Conservation (phyloP, 495 filamentous ascomycete species). For the Aspergillus bertholletiae region DNA sequence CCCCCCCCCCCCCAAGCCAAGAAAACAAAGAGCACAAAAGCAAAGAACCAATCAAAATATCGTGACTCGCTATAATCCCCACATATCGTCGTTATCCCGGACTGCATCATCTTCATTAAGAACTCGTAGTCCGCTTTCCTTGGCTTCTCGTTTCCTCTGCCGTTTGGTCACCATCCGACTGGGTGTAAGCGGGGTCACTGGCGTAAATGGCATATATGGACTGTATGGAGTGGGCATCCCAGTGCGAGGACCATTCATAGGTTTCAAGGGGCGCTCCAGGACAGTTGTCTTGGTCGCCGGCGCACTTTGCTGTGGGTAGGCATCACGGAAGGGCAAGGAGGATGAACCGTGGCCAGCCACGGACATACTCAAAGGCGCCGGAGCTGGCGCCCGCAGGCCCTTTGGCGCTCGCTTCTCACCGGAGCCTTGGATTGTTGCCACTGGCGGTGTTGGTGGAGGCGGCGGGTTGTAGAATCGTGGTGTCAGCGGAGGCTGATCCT, state of each 20-base stretch:
- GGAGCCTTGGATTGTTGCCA: conserved; percentile 15
- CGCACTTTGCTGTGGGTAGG: conserved; percentile 49
- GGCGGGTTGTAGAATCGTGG: conserved; percentile 57
- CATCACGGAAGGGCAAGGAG: conserved; percentile 57
- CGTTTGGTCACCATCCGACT: conserved; percentile 66
- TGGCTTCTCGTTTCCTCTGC: conserved; percentile 60
- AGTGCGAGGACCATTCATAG: conserved; percentile 60
- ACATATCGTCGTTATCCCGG: conserved; percentile 53
- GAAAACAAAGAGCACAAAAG: neutral
- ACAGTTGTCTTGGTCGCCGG: conserved; percentile 75
- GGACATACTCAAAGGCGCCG: conserved; percentile 36
- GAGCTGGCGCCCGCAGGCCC: conserved; percentile 21
- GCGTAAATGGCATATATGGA: conserved; percentile 89
- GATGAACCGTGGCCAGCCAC: conserved; percentile 26
- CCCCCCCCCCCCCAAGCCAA: too few relatives aligned
- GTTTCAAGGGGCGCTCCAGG: conserved; percentile 60
- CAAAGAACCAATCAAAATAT: neutral
- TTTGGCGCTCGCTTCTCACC: conserved; percentile 12
- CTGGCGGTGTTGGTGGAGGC: conserved; percentile 41
- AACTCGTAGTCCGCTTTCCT: conserved; percentile 36
- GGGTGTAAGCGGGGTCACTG: conserved; percentile 83
- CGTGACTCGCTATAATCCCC: conserved; percentile 38
- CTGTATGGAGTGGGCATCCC: conserved; percentile 80
- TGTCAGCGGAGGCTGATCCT: conserved; percentile 51
- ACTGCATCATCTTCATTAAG: conserved; percentile 48